These are phyloP conservation scores for Dictyostelium brefeldianum DNA, from an alignment of 78 protist genomes.

Conservation along the genomic window DNA sequence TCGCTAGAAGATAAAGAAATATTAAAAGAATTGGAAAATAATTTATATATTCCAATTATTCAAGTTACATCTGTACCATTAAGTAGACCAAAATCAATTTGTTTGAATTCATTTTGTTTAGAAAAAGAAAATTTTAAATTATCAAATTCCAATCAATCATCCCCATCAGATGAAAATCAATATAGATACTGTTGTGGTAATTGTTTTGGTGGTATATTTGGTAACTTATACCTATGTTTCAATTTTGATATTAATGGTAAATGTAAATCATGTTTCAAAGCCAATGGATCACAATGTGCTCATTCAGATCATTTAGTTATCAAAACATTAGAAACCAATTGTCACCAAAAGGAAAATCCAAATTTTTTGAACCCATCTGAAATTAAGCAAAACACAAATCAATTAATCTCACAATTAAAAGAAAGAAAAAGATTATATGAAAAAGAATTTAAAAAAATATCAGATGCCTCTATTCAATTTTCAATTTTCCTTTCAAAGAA, in stretches of 20 bases:
- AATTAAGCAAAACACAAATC: neutral
- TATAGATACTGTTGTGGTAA: constrained; percentile 13
- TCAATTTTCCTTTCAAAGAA: constrained; percentile 1
- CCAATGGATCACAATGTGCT: neutral
- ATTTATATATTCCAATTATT: constrained; percentile 4
- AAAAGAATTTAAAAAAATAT: constrained; percentile 1
- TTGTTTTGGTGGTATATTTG: constrained; percentile 11
- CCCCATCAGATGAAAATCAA: neutral
- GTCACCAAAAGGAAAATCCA: neutral
- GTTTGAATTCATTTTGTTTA: neutral
- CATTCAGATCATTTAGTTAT: constrained; percentile 15
- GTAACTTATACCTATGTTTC: neutral
- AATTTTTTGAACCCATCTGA: neutral
- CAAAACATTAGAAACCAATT: neutral
- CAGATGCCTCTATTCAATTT: neutral
- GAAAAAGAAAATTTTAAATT: constrained; percentile 14
- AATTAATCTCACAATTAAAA: constrained; percentile 14
- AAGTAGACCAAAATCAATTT: neutral
- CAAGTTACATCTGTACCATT: neutral
- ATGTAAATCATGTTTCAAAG: constrained; percentile 4
- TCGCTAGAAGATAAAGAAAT: neutral
- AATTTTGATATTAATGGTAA: constrained; percentile 9
- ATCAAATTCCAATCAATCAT: neutral
- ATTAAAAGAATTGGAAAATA: neutral
- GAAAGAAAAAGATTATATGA: neutral